Evolutionary conservation across 2,329 filamentous ascomycete genomes (phyloP), one percentile per base, ranked within the genome.

Genomic region (Calycina herbarum): DNA sequence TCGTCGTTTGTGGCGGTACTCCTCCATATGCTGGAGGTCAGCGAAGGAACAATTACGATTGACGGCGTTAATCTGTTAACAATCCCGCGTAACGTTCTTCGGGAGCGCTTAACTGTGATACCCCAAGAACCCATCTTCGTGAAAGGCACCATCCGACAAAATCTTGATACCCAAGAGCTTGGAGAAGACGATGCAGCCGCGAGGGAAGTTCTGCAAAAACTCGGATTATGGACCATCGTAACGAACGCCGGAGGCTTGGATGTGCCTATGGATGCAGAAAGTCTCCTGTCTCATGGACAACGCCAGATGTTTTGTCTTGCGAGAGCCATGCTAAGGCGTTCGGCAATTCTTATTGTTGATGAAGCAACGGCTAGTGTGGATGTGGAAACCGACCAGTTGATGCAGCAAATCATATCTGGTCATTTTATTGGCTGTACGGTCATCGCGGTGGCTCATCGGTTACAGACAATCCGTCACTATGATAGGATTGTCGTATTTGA

Each of bases 91-190:
- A 11, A 58, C 40, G 24, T 15, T 10, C 17, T 98, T 72, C 90
- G 94, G 62, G 89, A 95, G 79, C 89, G 90, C 58, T 93, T 98
- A 72, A 96, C 94, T 0, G 97, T 97, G 77, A 93, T 98, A 63
- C 94, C 94, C 20, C 94, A 98, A 80, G 94, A 97, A 74, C 94
- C 92, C 63, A 96, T 93, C 0, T 82, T 97, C 0, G 96, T 97
- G 78, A 92, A 88, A 33, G 94, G 94, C 70, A 96, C 92, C 0
- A 89, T 97, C 66, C 87, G 93, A 67, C 92, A 83, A 76, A 98
- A 98, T 75, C 83, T 97, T 27, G 94, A 97, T 75, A 94, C 94
- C 13, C 17, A 45, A 7, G 79, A 89, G 35, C 95, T 94, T 78
- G 92, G 88, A 0, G 93, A 97, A 72, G 91, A 93, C 66, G 85